phyloP scores from a whole-genome alignment of 78 protist species.

The Bigelowiella natans region DNA sequence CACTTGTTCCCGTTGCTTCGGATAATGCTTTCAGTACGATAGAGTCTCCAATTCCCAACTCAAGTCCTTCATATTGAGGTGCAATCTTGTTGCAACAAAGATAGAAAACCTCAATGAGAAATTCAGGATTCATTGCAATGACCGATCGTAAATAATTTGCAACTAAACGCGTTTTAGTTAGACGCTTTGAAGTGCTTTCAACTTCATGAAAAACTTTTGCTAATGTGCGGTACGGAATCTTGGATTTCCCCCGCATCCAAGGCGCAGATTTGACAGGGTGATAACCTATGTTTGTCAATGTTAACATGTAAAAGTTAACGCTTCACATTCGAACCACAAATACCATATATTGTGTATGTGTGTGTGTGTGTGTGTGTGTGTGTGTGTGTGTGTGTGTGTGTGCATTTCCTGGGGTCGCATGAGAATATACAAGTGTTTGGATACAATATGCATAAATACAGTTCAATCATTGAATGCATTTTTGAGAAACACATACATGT shows the following conservation, averaged over 20 bases:
- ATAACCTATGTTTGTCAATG: not conserved
- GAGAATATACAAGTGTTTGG: not conserved
- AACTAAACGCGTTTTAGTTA: not conserved
- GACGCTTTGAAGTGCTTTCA: not conserved
- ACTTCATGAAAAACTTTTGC: not conserved
- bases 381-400: not conserved
- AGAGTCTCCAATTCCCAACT: conserved; percentile 87
- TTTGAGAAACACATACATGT: not conserved
- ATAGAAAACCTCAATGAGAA: conserved; percentile 42
- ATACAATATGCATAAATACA: not conserved
- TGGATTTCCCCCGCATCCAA: not conserved
- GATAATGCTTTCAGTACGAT: conserved; percentile 60
- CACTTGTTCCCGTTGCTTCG: conserved; percentile 55
- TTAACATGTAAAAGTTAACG: not conserved
- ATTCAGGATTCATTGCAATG: conserved; percentile 9
- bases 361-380: not conserved
- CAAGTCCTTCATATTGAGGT: conserved; percentile 71
- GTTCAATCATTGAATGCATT: not conserved
- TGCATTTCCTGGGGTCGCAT: not conserved
- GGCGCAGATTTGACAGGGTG: not conserved
- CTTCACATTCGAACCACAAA: not conserved
- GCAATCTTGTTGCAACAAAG: conserved; percentile 58
- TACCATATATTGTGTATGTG: not conserved
- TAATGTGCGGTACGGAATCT: not conserved
- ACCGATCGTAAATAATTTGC: not conserved